Percentiles rank a stretch among this genome's conserved stretches.
Conservation (phyloP, 2,329 filamentous ascomycete genomes). For the Coniochaeta sp. region DNA sequence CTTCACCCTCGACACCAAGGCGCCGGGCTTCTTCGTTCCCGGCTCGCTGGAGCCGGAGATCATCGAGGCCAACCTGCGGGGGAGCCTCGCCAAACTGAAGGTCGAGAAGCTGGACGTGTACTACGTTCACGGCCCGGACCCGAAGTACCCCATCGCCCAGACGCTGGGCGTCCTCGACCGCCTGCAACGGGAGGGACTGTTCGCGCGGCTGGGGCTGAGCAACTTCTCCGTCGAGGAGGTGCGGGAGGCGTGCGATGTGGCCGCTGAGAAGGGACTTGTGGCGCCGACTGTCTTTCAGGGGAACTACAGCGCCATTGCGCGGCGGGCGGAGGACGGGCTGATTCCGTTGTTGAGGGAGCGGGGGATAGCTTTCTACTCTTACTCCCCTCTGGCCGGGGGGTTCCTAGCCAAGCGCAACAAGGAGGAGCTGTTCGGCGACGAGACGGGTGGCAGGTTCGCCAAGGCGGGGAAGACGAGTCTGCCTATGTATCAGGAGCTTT, state of each 20-base stretch:
- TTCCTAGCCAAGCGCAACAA: slow-evolving; percentile 22
- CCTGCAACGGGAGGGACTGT: slow-evolving; percentile 27
- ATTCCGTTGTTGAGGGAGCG: slow-evolving; percentile 27
- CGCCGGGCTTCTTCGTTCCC: slow-evolving; percentile 5
- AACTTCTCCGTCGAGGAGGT: slow-evolving; percentile 31
- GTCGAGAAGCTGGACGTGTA: slow-evolving; percentile 23
- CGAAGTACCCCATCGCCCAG: slow-evolving; percentile 28
- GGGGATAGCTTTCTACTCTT: slow-evolving; percentile 28
- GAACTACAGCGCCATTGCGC: slow-evolving; percentile 29
- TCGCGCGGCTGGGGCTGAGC: slow-evolving; percentile 29
- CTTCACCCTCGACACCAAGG: slow-evolving; percentile 8
- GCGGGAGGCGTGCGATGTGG: slow-evolving; percentile 24
- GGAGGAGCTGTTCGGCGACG: slow-evolving; percentile 13
- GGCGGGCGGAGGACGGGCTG: slow-evolving; percentile 25
- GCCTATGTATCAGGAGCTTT: slow-evolving; percentile 5
- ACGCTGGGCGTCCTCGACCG: slow-evolving; percentile 28
- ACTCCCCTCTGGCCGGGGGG: slow-evolving; percentile 25
- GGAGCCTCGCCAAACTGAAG: slow-evolving; percentile 5
- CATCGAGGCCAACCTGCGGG: background rate
- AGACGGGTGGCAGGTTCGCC: background rate
- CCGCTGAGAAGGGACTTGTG: slow-evolving; percentile 25
- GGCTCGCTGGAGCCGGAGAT: slow-evolving; percentile 3
- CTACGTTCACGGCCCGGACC: slow-evolving; percentile 34
- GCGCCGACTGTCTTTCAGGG: slow-evolving; percentile 31
- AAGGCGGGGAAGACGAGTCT: background rate